Base-by-base conservation (phyloP, 495 filamentous ascomycete species). In the Hypoxylon subgilvum region DNA sequence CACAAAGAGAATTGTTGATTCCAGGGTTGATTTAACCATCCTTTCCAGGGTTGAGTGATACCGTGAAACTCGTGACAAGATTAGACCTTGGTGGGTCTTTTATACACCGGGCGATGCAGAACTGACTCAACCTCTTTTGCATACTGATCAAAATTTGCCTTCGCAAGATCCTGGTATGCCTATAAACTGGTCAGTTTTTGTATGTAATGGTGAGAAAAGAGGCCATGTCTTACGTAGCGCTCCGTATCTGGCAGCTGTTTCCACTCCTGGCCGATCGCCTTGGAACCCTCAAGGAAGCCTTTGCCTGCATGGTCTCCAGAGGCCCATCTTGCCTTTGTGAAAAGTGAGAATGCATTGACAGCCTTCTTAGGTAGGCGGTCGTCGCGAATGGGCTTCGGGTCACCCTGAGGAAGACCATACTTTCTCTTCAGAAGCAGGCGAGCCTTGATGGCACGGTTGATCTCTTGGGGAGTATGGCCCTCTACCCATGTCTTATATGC, bases 371-470 rank as follows among this genome's bases (percentile, higher is more conserved):
- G 84, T 18, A 72, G 55, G 10, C 90, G 82, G 7, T 84, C 77
- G 65, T 92, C 89, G 0, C 67, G 55, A 54, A 90, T 61, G 35
- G 47, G 12, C 25, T 54, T n/a, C n/a, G n/a, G n/a, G n/a, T 56
- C 23, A 60, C 8, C 17, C 14, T 42, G 57, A 2, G 66, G 66
- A 50, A 30, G 19, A 9, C 61, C 50, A n/a, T 32, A 56, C n/a
- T 68, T 70, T 40, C 18, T 62, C 52, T 66, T 70, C 8, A 92
- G 77, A 1, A 13, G 10, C 0, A 13, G 45, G 32, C 90, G 87
- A 14, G 89, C 90, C 0, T 4, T 39, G 69, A 91, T 92, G 50
- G 89, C 89, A 1, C 73, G 57, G 31, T 72, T 61, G 45, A 92
- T 88, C 55, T 85, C 69, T 3, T 72, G 55, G 1, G 81, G 79